Conservation (phyloP, 306 rosid genomes). For the Cotoneaster glaucophyllus region DNA sequence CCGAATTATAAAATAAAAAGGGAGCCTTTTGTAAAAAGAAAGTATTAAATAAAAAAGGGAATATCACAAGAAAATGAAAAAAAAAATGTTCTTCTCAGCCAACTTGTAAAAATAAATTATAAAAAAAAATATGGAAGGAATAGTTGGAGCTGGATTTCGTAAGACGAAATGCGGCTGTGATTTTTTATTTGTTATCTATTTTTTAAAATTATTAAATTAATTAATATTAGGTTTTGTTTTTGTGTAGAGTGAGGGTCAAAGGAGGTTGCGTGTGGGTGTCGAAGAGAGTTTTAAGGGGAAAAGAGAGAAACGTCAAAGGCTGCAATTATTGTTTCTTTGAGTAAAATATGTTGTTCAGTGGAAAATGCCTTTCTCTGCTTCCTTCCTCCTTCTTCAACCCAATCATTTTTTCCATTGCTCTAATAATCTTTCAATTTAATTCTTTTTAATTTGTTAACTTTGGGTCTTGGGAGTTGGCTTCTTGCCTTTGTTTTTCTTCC, state of each 20-base stretch:
- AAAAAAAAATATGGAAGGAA: neutral
- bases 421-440: neutral
- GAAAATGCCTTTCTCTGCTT: conserved; percentile 20
- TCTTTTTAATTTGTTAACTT: neutral
- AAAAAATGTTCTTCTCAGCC: conserved; percentile 10
- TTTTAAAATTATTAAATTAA: neutral
- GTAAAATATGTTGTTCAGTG: conserved; percentile 14
- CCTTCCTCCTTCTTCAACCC: neutral
- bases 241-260: conserved; percentile 50
- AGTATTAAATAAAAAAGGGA: neutral
- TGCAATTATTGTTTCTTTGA: conserved; percentile 62
- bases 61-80: conserved; percentile 28
- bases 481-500: conserved; percentile 1
- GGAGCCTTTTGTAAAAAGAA: neutral
- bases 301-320: conserved; percentile 57
- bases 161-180: conserved; percentile 67
- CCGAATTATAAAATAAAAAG: neutral
- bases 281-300: conserved; percentile 27
- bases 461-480: neutral
- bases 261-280: conserved; percentile 84
- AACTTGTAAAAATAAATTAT: conserved; percentile 17
- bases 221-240: no score
- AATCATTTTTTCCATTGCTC: neutral
- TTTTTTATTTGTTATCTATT: neutral
- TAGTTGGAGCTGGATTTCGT: conserved; percentile 37